Percentiles rank a stretch among this genome's conserved stretches.
Conservation (phyloP, 192 early-diverging fungal species). For the Piromyces finnis region DNA sequence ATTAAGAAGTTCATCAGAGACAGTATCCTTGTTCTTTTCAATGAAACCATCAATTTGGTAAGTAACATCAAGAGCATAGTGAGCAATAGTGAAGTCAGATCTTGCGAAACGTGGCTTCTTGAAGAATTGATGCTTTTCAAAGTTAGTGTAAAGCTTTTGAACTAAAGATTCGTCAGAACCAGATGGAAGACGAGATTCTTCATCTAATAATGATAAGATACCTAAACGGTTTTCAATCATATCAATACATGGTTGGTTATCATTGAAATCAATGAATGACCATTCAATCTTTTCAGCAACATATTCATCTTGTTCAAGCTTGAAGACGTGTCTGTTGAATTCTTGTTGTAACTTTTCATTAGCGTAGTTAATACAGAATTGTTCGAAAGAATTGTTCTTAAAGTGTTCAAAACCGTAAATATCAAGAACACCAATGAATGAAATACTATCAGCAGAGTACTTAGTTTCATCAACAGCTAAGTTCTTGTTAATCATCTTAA, state of each 20-base stretch:
- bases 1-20: conserved; percentile 59
- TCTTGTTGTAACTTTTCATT: conserved; percentile 99
- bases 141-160: conserved; percentile 78
- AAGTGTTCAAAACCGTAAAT: conserved; percentile 99
- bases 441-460: conserved; percentile 16
- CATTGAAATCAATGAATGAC: conserved; percentile 97
- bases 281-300: conserved; percentile 88
- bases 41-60: conserved; percentile 91
- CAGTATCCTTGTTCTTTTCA: conserved; percentile 98
- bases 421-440: conserved; percentile 96
- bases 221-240: conserved; percentile 92
- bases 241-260: conserved; percentile 97
- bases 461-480: conserved; percentile 29
- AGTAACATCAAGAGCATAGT: conserved; percentile 86
- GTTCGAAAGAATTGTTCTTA: conserved; percentile 98
- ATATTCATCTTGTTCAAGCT: conserved; percentile 97
- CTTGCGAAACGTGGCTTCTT: conserved; percentile 82
- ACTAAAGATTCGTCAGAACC: conserved; percentile 71
- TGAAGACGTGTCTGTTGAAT: conserved; percentile 97
- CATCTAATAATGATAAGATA: conserved; percentile 87
- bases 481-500: conserved; percentile 70
- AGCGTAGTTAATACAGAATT: conserved; percentile 95
- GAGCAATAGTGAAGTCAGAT: conserved; percentile 72
- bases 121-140: conserved; percentile 57
- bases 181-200: conserved; percentile 73